Conservation (phyloP, 2,329 filamentous ascomycete genomes). For the Pseudogymnoascus sp. region DNA sequence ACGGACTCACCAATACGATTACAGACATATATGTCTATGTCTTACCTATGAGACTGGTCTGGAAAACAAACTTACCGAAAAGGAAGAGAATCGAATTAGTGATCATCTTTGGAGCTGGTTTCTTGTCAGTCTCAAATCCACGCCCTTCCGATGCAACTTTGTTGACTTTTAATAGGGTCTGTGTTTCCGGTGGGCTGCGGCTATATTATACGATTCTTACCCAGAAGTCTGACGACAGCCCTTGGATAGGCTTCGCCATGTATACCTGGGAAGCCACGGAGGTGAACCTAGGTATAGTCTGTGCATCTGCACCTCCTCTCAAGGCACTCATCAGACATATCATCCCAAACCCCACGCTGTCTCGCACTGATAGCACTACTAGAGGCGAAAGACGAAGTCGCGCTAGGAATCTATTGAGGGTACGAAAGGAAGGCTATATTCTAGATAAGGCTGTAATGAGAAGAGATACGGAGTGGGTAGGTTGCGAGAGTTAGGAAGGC, state of each 20-base stretch:
- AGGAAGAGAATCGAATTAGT: neutral
- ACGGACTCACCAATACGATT: neutral
- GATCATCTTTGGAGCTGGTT: neutral
- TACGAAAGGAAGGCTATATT: neutral
- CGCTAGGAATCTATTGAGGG: neutral
- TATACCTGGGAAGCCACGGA: constrained; percentile 73
- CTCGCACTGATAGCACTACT: neutral
- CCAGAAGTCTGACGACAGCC: neutral
- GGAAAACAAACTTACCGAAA: neutral
- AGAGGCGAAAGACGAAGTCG: neutral
- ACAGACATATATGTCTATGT: neutral
- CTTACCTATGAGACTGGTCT: neutral
- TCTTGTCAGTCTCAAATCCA: neutral
- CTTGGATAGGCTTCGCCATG: neutral
- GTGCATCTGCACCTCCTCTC: constrained; percentile 83
- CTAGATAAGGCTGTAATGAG: neutral
- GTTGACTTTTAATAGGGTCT: neutral
- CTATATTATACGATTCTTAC: neutral
- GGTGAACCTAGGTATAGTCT: constrained; percentile 83
- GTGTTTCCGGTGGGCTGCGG: neutral
- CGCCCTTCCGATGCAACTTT: neutral
- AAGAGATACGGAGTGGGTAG: neutral
- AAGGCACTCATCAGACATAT: constrained; percentile 67
- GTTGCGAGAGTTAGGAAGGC: neutral
- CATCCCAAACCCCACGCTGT: neutral